These are phyloP conservation scores for Ophiostoma sp. DNA, from an alignment of 2,329 filamentous ascomycete species.

Conservation along the genomic window DNA sequence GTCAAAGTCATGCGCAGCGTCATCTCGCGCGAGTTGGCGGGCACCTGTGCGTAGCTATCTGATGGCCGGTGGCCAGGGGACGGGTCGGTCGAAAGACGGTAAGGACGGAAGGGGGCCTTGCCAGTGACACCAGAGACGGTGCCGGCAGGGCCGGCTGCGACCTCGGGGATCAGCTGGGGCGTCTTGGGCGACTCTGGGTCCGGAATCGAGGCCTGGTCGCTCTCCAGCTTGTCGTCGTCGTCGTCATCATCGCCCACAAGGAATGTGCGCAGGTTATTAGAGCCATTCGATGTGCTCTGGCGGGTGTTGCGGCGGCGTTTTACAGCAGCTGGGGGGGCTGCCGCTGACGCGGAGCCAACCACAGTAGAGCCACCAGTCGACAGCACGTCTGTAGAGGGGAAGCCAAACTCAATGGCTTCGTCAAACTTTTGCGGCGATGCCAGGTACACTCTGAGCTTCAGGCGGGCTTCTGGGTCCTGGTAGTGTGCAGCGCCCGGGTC, in stretches of 20 bases:
- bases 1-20: conserved; percentile 94
- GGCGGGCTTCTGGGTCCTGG: conserved; percentile 79
- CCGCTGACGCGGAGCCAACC: conserved; percentile 20
- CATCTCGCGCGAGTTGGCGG: conserved; percentile 72
- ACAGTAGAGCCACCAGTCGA: conserved; percentile 30
- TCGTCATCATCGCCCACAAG: conserved; percentile 31
- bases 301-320: conserved; percentile 11
- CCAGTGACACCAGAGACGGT: neutral
- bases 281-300: conserved; percentile 23
- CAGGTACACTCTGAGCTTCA: conserved; percentile 79
- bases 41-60: conserved; percentile 44
- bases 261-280: conserved; percentile 32
- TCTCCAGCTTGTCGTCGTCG: conserved; percentile 50
- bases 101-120: conserved; percentile 25
- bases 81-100: conserved; percentile 16
- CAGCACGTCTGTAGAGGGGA: conserved; percentile 57
- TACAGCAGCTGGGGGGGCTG: neutral
- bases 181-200: conserved; percentile 58
- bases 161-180: conserved; percentile 44
- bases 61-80: conserved; percentile 31
- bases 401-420: conserved; percentile 89
- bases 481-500: conserved; percentile 77
- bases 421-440: conserved; percentile 92
- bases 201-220: conserved; percentile 49
- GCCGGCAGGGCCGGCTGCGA: neutral